These are phyloP conservation scores for Rubroboletus pulcherrimus DNA, from an alignment of 768 basidiomycete species.

Conservation along the genomic window DNA sequence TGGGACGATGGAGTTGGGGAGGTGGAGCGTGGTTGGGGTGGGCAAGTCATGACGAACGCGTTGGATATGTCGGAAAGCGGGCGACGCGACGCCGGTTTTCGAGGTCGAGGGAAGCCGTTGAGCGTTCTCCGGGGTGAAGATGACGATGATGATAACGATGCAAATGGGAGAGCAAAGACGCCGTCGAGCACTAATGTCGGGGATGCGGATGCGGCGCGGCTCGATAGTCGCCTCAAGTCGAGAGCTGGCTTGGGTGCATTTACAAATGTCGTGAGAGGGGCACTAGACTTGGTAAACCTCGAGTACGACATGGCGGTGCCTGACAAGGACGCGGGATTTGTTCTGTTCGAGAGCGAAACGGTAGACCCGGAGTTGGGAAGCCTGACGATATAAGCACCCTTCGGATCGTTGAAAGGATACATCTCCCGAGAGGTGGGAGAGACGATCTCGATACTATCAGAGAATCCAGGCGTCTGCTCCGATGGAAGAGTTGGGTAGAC, in stretches of 20 bases:
- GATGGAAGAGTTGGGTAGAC: not conserved
- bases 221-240: not conserved
- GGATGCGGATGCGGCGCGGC: conserved; percentile 6
- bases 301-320: not conserved
- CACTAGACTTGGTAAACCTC: not conserved
- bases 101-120: not conserved
- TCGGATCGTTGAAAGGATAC: conserved; percentile 3
- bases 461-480: not conserved
- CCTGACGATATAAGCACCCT: conserved; percentile 13
- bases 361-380: conserved; percentile 5
- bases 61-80: not conserved
- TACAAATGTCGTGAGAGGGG: not conserved
- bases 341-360: not conserved
- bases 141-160: not conserved
- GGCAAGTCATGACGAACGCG: not conserved
- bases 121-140: not conserved
- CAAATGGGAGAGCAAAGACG: conserved; percentile 16
- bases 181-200: conserved; percentile 21
- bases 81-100: not conserved
- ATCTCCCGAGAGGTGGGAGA: conserved; percentile 6
- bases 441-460: not conserved
- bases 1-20: not conserved
- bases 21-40: not conserved
- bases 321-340: not conserved
- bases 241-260: not conserved